Percentiles rank a stretch among this genome's conserved stretches.
Conservation (phyloP, 2,329 filamentous ascomycete species). For the Anthostomella pinea region DNA sequence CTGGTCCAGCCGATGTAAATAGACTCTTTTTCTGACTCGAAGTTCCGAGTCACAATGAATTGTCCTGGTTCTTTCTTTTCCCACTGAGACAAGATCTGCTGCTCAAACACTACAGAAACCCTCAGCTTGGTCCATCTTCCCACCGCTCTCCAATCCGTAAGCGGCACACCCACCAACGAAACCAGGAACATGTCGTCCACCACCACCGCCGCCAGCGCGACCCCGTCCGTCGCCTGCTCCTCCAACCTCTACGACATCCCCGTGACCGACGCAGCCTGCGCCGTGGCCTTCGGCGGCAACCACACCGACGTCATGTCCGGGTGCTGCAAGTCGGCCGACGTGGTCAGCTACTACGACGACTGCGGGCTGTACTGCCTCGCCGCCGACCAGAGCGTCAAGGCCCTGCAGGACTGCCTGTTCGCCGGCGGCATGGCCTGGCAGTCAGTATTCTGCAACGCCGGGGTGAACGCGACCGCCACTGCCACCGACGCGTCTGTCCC, state of each 20-base stretch:
- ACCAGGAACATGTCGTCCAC: too few relatives aligned
- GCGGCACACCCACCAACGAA: too few relatives aligned
- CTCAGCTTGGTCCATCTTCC: too few relatives aligned
- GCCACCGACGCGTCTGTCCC: slow-evolving; percentile 30
- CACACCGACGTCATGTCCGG: slow-evolving; percentile 40
- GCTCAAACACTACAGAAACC: too few relatives aligned
- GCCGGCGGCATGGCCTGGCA: slow-evolving; percentile 35
- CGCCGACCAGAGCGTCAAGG: slow-evolving; percentile 34
- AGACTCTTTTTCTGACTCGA: too few relatives aligned
- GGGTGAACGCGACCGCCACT: slow-evolving; percentile 37
- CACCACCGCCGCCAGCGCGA: too few relatives aligned
- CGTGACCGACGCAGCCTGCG: slow-evolving; percentile 43
- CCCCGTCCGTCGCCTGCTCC: slow-evolving; percentile 21
- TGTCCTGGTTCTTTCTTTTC: too few relatives aligned
- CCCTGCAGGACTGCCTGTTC: slow-evolving; percentile 39
- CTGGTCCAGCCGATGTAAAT: too few relatives aligned
- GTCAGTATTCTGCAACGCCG: slow-evolving; percentile 44
- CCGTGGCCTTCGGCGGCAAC: slow-evolving; percentile 37
- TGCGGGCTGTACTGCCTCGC: slow-evolving; percentile 52
- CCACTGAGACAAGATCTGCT: too few relatives aligned
- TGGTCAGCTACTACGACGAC: slow-evolving; percentile 44
- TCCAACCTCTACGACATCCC: slow-evolving; percentile 41
- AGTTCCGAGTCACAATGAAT: too few relatives aligned
- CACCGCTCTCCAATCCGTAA: too few relatives aligned
- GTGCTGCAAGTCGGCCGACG: slow-evolving; percentile 44